Conservation (phyloP, 306 rosid genomes). For the Cicer yamashitae region DNA sequence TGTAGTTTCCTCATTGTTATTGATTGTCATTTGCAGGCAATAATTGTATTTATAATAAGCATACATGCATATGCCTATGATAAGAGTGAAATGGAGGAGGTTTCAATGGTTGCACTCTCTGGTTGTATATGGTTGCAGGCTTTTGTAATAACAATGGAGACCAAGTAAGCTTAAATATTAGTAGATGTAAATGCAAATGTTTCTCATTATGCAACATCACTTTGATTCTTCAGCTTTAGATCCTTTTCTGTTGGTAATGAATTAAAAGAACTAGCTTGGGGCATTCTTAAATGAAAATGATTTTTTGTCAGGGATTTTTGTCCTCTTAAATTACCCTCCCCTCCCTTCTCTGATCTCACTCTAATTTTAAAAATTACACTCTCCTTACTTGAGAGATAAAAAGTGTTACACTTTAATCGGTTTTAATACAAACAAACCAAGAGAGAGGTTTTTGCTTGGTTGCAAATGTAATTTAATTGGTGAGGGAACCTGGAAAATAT, state of each 20-base stretch:
- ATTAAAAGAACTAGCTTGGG: conserved; percentile 18
- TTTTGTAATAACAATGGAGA: conserved; percentile 85
- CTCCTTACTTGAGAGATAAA: conserved; percentile 1
- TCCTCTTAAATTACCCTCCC: neutral
- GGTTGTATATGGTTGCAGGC: conserved; percentile 99
- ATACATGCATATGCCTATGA: conserved; percentile 91
- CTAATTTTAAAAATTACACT: conserved; percentile 17
- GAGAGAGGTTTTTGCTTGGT: conserved; percentile 18
- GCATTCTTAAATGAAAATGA: conserved; percentile 21
- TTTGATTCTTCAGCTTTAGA: conserved; percentile 21
- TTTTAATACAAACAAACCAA: neutral
- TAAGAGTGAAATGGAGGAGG: conserved; percentile 91
- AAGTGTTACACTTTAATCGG: neutral
- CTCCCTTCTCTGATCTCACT: neutral
- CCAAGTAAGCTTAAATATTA: conserved; percentile 72
- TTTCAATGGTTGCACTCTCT: conserved; percentile 95
- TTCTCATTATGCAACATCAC: conserved; percentile 1
- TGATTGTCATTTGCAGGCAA: conserved; percentile 67
- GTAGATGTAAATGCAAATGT: conserved; percentile 24
- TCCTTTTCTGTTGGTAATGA: neutral
- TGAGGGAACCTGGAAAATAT: neutral
- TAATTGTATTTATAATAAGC: conserved; percentile 83
- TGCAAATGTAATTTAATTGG: conserved; percentile 22
- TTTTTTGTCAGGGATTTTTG: neutral
- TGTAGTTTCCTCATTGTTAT: conserved; percentile 39